Evolutionary conservation across 163 green algal species (phyloP).

Genomic region (Smithsoniella earleae): DNA sequence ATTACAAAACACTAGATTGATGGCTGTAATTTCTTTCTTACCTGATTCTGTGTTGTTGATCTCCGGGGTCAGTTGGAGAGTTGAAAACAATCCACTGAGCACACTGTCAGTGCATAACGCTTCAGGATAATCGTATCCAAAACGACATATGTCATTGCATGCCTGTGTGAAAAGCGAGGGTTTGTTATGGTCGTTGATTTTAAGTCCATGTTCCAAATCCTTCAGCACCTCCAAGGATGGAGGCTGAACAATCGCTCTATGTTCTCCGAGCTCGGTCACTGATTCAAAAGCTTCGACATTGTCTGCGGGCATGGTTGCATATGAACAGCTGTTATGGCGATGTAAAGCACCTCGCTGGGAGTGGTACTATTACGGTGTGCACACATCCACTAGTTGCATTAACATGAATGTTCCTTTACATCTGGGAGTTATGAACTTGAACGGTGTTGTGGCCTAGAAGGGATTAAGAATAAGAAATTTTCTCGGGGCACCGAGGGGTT

Average conservation of each 20-base stretch:
- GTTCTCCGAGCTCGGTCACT: not conserved
- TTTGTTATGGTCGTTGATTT: conserved; percentile 17
- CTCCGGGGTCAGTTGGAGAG: not conserved
- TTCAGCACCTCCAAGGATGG: not conserved
- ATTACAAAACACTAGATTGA: too few relatives aligned
- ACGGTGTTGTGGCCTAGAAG: too few relatives aligned
- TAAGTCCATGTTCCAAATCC: not conserved
- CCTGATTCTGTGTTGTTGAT: too few relatives aligned
- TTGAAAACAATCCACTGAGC: not conserved
- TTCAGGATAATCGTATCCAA: conserved; percentile 1
- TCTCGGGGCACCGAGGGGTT: too few relatives aligned
- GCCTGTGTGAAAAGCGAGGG: conserved; percentile 14
- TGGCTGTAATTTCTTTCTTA: too few relatives aligned
- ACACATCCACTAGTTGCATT: not conserved
- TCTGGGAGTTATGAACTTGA: too few relatives aligned
- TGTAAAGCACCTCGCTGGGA: not conserved
- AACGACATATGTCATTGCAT: conserved; percentile 3
- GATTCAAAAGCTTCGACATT: not conserved
- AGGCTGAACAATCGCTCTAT: not conserved
- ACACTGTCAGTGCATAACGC: not conserved
- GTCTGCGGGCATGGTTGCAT: not conserved
- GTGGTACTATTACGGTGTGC: not conserved
- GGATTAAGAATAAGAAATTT: too few relatives aligned
- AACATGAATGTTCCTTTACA: too few relatives aligned
- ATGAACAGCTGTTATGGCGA: not conserved